Percentiles rank a stretch among this genome's conserved stretches.
Conservation (phyloP, 2,329 filamentous ascomycete species). For the Shiraia bambusicola region DNA sequence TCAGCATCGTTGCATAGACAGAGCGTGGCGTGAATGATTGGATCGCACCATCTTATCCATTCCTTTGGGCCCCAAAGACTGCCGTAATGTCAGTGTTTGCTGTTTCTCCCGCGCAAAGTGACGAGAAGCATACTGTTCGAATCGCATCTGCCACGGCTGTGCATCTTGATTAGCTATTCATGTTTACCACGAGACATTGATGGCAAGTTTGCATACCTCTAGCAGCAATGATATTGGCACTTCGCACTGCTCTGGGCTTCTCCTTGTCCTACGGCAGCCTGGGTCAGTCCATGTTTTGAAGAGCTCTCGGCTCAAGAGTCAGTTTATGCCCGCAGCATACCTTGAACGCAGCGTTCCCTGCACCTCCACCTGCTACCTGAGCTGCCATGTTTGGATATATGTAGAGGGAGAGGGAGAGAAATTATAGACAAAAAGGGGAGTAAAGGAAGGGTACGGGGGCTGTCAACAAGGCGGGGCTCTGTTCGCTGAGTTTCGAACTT, state of each 20-base stretch:
- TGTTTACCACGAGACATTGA: too few species aligned
- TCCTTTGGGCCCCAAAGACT: slow-evolving; percentile 88
- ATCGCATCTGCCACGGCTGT: slow-evolving; percentile 95
- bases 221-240: slow-evolving; percentile 94
- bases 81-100: slow-evolving; percentile 27
- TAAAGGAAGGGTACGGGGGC: slow-evolving; percentile 25
- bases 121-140: slow-evolving; percentile 63
- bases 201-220: slow-evolving; percentile 63
- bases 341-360: slow-evolving; percentile 68
- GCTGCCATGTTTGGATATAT: slow-evolving; percentile 35
- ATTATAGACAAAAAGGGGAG: not conserved
- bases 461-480: slow-evolving; percentile 22
- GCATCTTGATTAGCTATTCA: slow-evolving; percentile 18
- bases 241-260: slow-evolving; percentile 96
- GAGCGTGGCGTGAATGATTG: not conserved
- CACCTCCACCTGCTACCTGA: slow-evolving; percentile 38
- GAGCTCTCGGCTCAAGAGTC: slow-evolving; percentile 10
- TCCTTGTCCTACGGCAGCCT: slow-evolving; percentile 69
- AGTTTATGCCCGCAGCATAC: slow-evolving; percentile 38
- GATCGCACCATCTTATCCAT: slow-evolving; percentile 89
- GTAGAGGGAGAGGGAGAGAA: slow-evolving; percentile 7
- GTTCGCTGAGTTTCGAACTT: slow-evolving; percentile 25
- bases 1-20: not conserved
- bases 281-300: slow-evolving; percentile 44
- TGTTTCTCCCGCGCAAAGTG: slow-evolving; percentile 19